Evolutionary conservation across 1,284 basidiomycete genomes (phyloP).

Genomic region (Irpex sp.): DNA sequence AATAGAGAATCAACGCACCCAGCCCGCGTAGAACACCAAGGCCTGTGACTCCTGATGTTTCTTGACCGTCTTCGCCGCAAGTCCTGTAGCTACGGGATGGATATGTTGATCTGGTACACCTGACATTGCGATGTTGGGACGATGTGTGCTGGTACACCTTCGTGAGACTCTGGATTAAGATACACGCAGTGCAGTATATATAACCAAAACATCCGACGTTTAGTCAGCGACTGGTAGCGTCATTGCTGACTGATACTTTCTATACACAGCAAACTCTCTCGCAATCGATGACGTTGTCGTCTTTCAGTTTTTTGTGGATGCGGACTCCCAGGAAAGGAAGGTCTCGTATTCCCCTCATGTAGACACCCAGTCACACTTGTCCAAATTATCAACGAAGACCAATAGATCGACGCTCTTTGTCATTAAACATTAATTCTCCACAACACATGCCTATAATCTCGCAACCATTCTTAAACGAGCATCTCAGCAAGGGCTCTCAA

Average conservation of each 20-base stretch:
- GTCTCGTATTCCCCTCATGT: background rate
- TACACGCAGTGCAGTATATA: background rate
- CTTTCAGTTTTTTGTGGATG: background rate
- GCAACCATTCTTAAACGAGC: background rate
- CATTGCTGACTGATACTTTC: background rate
- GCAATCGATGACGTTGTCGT: background rate
- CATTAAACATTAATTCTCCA: background rate
- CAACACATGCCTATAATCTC: background rate
- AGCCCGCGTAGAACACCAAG: conserved; percentile 56
- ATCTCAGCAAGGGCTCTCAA: background rate
- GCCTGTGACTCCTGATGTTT: conserved; percentile 46
- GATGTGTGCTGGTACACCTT: background rate
- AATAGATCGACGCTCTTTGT: background rate
- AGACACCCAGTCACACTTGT: background rate
- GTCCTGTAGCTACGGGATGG: conserved; percentile 52
- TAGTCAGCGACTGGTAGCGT: background rate
- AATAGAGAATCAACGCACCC: conserved; percentile 33
- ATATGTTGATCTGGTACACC: conserved; percentile 40
- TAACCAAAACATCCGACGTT: background rate
- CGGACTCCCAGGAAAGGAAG: background rate
- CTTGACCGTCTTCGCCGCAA: conserved; percentile 46
- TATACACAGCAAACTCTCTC: background rate
- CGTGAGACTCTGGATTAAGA: background rate
- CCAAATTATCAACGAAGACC: no score
- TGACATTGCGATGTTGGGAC: background rate